phyloP scores from a whole-genome alignment of 805 yeast genomes.

The Myxozyma neglecta region DNA sequence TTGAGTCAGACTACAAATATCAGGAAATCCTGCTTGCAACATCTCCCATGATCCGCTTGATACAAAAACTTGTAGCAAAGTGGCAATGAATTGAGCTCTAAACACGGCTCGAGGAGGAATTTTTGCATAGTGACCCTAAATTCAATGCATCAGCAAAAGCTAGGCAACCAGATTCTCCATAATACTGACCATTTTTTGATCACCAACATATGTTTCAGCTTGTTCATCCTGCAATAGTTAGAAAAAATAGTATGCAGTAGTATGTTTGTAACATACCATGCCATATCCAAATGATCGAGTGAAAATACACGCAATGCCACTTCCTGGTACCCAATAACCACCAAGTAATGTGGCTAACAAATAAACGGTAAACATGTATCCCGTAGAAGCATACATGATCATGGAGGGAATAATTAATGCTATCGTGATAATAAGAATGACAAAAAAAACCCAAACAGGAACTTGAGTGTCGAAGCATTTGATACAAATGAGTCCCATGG shows the following conservation, averaged over 20 bases:
- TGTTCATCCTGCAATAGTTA: slow-evolving; percentile 42
- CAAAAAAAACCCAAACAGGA: slow-evolving; percentile 62
- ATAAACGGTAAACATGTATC: slow-evolving; percentile 57
- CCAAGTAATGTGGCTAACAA: slow-evolving; percentile 63
- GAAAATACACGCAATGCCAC: slow-evolving; percentile 61
- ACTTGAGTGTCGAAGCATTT: slow-evolving; percentile 49
- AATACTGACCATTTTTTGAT: slow-evolving; percentile 51
- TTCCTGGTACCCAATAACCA: slow-evolving; percentile 64
- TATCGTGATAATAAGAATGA: slow-evolving; percentile 55
- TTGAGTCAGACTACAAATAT: slow-evolving; percentile 49
- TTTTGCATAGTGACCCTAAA: slow-evolving; percentile 55
- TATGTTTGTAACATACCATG: slow-evolving; percentile 35
- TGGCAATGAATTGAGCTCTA: slow-evolving; percentile 50
- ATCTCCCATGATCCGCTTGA: slow-evolving; percentile 47
- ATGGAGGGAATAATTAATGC: slow-evolving; percentile 62
- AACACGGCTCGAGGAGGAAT: slow-evolving; percentile 63
- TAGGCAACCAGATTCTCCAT: neutral
- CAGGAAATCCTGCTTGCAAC: slow-evolving; percentile 36
- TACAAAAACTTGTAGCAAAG: slow-evolving; percentile 46
- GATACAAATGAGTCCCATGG: slow-evolving; percentile 38
- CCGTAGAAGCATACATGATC: slow-evolving; percentile 61
- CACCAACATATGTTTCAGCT: slow-evolving; percentile 55
- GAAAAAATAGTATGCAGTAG: neutral
- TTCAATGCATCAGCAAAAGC: neutral
- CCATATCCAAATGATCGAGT: slow-evolving; percentile 61